Evolutionary conservation across 257 asterid genomes (phyloP), one percentile per base, ranked within the genome.

Genomic region (Gentiana dahurica): DNA sequence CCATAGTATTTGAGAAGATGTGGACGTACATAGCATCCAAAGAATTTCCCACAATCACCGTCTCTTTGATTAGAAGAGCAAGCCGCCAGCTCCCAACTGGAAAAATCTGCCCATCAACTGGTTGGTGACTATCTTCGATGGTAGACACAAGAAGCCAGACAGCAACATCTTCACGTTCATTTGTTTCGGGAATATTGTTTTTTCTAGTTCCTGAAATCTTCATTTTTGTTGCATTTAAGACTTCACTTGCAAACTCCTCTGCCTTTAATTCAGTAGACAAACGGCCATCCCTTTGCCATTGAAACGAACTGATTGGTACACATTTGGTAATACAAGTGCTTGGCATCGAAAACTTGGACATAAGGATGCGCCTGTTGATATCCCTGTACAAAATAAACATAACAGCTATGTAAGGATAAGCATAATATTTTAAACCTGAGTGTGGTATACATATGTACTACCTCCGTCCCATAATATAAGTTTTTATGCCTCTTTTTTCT

Each of bases 131-230:
- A 63, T 53, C 36, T 35, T 65, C 71, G 54, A 54, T 63, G 38
- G 86, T 75, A 51, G 89, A 81, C 65, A 88, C 68, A 57, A 92
- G 79, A 69, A 92, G 73, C 99, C 99, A 92, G 61, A 81, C 65
- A 36, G 83, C 94, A 59, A 77, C 74, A 65, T 85, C 84, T 60
- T 73, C 75, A 69, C 68, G 78, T 51, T 77, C 77, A 62, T 65
- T 37, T 60, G 81, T 71, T 32, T 64, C 68, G 47, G 49, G 37
- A 57, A 48, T 38, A 57, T 41, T 69, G 64, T 55, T 65, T 35
- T 68, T 77, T 32, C 63, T 53, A 45, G 51, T 69, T 73, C 51
- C 75, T 43, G 82, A 68, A 68, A 74, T 68, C 62, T 75, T 68
- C 55, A 12, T 71, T 65, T 70, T 73, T 58, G 97, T 92, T 65